Evolutionary conservation across 352 stramenopile species (phyloP), one percentile per base, ranked within the genome.

Genomic region (Discostella stelligera): DNA sequence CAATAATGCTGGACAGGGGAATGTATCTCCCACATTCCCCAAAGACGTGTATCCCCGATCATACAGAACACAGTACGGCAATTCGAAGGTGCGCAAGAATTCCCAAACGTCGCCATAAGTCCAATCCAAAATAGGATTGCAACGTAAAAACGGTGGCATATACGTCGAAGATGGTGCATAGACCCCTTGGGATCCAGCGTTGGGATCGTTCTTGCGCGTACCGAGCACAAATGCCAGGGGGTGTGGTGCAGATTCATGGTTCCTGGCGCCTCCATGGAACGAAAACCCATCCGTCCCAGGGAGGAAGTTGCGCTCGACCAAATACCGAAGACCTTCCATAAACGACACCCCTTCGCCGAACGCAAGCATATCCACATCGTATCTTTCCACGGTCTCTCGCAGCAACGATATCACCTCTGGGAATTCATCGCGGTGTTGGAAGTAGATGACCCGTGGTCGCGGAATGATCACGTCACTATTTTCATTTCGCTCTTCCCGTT

Each of bases 121-220:
- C 97, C 97, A 99, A 60, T 95, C 74, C 39, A 99, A 79, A 50
- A 98, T 97, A n/a, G 97, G 97, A 86, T 99, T 98, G n/a, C 98
- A 94, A 32, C 97, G 90, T 84, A 99, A 91, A 79, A 99, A 98
- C 11, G 96, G 93, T 41, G 97, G 97, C 96, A 96, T 96, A 79
- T 93, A 96, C 20, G 86, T 66, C 6, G 84, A 90, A n/a, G 49
- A 76, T 1, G 90, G 89, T 23, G 79, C 83, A 76, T 90, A 94
- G 16, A 83, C 39, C 53, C 88, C 87, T 74, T 96, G 93, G 55
- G 79, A 85, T 6, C 82, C 88, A 20, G 91, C 93, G 82, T 98
- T 97, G 10, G 97, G 97, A 85, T 99, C 97, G 32, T 94, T 92
- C 25, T 62, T 80, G 49, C 88, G 68, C 30, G 89, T 94, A 18